Base-by-base conservation (phyloP, 352 stramenopile genomes). In the Globisporangium sylvaticum region DNA sequence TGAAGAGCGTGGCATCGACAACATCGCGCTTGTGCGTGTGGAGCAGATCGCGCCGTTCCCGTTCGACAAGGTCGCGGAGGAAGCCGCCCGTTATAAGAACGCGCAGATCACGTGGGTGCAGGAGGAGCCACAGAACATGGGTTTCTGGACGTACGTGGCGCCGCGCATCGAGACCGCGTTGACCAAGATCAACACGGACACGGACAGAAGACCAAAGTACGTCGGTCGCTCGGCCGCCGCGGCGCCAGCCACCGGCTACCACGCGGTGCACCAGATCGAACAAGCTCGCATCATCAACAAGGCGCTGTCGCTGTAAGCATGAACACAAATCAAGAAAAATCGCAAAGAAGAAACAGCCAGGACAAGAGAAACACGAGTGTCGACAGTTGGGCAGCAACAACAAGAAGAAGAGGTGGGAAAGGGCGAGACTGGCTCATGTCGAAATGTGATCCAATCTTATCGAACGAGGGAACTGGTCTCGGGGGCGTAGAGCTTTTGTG, bases 41-140 rank as follows among this genome's bases (percentile, higher is more conserved):
- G 97, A 99, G 81, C 97, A 99, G 78, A 96, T 99, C 70, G 93
- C 96, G 56, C 97, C 97, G 20, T 99, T 99, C 80, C 91, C 97
- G 62, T 99, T 98, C 76, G 97, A 99, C 75, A 89, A 94, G 63
- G 89, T 98, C 61, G 96, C 96, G 15, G 79, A 95, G 60, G 88
- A 96, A 67, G 81, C 74, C 54, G 78, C 77, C 27, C 82, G 81
- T 44, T 99, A 98, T 79, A 67, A 78, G 58, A 98, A 99, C 74
- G 97, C 96, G 46, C 79, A 97, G 68, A 80, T 99, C 44, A 84
- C 98, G 57, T 99, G 91, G 90, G 90, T 88, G 29, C 97, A 99
- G 74, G 97, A 99, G 75, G 97, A 98, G 74, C 93, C 87, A 60
- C 95, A 97, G 71, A 99, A 99, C 80, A 98, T 98, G 95, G 97